Percentiles rank a stretch among this genome's conserved stretches.
Evolutionary conservation across 371 early-diverging fungal species (phyloP).

Genomic region (Dichotomocladium elegans): DNA sequence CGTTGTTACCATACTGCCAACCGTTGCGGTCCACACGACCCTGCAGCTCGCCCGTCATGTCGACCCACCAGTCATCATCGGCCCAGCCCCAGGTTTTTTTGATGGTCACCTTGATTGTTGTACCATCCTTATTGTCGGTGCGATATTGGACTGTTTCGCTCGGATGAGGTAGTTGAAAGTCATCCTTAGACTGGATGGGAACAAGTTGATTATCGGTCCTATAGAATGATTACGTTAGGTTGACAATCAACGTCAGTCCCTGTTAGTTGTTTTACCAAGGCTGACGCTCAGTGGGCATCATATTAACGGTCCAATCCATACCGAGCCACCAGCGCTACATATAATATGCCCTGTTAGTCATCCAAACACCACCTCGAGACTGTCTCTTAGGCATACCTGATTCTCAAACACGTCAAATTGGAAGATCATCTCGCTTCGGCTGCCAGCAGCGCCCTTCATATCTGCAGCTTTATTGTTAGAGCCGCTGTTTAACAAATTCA

Average conservation of each 20-base stretch:
- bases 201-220: constrained; percentile 41
- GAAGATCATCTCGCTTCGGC: constrained; percentile 37
- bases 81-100: constrained; percentile 41
- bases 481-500: neutral
- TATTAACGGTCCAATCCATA: constrained; percentile 44
- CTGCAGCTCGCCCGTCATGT: constrained; percentile 39
- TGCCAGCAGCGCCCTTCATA: constrained; percentile 3
- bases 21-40: constrained; percentile 41
- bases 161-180: constrained; percentile 29
- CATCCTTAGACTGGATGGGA: constrained; percentile 29
- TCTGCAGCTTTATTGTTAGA: constrained; percentile 1
- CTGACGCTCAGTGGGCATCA: constrained; percentile 44
- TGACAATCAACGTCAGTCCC: neutral
- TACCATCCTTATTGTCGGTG: constrained; percentile 2
- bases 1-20: constrained; percentile 48
- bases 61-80: constrained; percentile 50
- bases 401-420: constrained; percentile 48
- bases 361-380: too few species aligned
- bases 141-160: constrained; percentile 7
- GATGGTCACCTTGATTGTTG: constrained; percentile 11
- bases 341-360: neutral
- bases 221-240: neutral
- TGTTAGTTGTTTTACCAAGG: constrained; percentile 16
- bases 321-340: constrained; percentile 44
- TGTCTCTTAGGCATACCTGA: constrained; percentile 23